phyloP scores from a whole-genome alignment of 129 eudicot species.

The Tagetes erecta region DNA sequence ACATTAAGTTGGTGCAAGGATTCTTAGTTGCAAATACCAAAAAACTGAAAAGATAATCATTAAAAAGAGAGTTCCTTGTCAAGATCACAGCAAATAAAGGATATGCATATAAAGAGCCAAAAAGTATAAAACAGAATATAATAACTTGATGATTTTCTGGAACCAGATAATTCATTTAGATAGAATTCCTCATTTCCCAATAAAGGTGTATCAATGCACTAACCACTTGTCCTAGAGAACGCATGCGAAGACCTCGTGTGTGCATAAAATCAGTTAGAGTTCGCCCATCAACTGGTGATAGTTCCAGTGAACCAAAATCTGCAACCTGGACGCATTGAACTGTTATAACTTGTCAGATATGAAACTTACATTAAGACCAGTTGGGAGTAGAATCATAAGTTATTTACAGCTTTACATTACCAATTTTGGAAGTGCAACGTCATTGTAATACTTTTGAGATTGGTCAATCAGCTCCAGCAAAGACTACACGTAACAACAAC shows the following conservation, averaged over 20 bases:
- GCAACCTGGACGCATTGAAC: conserved; percentile 60
- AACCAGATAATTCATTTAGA: conserved; percentile 5
- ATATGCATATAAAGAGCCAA: conserved; percentile 13
- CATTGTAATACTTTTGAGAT: conserved; percentile 83
- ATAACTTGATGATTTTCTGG: not conserved
- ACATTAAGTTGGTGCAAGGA: conserved; percentile 15
- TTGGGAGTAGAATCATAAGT: conserved; percentile 9
- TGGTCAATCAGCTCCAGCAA: conserved; percentile 77
- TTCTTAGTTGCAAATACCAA: conserved; percentile 1
- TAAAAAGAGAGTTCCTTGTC: conserved; percentile 7
- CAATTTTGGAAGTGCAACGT: conserved; percentile 97
- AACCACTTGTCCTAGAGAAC: conserved; percentile 98
- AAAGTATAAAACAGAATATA: no score
- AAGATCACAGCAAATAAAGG: conserved; percentile 9
- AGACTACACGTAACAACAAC: conserved; percentile 52
- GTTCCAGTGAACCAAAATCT: conserved; percentile 99
- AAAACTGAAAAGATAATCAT: not conserved
- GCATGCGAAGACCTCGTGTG: conserved; percentile 98
- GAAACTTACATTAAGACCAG: conserved; percentile 8
- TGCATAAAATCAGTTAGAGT: conserved; percentile 99
- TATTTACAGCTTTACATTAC: conserved; percentile 39
- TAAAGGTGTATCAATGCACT: conserved; percentile 30
- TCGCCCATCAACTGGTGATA: conserved; percentile 98
- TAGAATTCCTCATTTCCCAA: not conserved
- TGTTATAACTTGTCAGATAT: conserved; percentile 22